phyloP scores from a whole-genome alignment of 2,329 filamentous ascomycete genomes.

The Aureobasidium leucospermi region DNA sequence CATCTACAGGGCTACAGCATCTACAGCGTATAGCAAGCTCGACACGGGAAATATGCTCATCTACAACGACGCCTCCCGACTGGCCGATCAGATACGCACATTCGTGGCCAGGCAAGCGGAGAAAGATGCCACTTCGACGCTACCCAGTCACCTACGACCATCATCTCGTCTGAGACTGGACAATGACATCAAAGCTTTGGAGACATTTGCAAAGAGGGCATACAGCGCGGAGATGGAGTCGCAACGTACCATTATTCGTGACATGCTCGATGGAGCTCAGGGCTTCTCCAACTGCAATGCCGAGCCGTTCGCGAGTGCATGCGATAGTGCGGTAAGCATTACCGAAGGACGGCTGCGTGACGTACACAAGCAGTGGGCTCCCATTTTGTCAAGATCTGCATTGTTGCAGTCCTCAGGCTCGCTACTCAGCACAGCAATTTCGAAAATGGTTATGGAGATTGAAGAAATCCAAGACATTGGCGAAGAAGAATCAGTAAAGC shows the following conservation, averaged over 20 bases:
- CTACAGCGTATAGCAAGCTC: conserved; percentile 62
- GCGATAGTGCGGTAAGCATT: conserved; percentile 52
- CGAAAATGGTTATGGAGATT: conserved; percentile 55
- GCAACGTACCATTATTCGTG: conserved; percentile 54
- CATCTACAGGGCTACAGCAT: conserved; percentile 71
- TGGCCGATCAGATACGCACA: conserved; percentile 46
- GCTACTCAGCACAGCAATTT: conserved; percentile 49
- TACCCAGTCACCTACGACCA: conserved; percentile 23
- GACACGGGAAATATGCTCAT: conserved; percentile 54
- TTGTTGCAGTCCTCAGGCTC: conserved; percentile 56
- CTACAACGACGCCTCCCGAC: conserved; percentile 56
- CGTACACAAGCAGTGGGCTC: conserved; percentile 50
- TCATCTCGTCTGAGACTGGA: conserved; percentile 41
- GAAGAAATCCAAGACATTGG: conserved; percentile 58
- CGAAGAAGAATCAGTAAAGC: conserved; percentile 52
- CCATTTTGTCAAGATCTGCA: conserved; percentile 51
- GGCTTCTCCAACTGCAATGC: conserved; percentile 54
- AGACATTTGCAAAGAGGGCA: conserved; percentile 52
- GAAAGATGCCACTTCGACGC: conserved; percentile 25
- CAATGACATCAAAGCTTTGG: conserved; percentile 48
- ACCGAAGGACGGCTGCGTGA: conserved; percentile 51
- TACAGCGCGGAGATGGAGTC: conserved; percentile 60
- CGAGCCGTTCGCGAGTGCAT: conserved; percentile 52
- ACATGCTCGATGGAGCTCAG: conserved; percentile 56
- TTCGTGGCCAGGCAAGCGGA: conserved; percentile 40